phyloP scores from a whole-genome alignment of 2,329 filamentous ascomycete species.

The Cercospora canescens region DNA sequence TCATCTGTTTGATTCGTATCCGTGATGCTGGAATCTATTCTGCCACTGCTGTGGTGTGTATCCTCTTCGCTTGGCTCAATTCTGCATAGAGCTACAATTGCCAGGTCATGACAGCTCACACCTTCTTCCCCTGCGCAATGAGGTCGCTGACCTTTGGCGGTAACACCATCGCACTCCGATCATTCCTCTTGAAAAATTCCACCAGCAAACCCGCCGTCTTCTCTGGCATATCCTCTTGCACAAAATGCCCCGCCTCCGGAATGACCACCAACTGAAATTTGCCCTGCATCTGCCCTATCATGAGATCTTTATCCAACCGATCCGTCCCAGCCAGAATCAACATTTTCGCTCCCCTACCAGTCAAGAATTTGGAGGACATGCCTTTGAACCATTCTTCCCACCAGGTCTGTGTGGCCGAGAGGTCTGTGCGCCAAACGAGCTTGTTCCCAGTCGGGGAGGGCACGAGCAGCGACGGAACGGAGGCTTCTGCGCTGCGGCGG shows the following conservation, averaged over 20 bases:
- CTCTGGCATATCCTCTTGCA: conserved; percentile 91
- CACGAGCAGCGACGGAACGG: conserved; percentile 77
- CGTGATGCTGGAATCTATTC: background rate
- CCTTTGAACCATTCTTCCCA: conserved; percentile 95
- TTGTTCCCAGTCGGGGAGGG: conserved; percentile 36
- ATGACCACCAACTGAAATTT: conserved; percentile 97
- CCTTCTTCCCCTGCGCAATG: conserved; percentile 51
- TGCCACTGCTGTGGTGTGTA: background rate
- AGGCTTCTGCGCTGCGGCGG: conserved; percentile 76
- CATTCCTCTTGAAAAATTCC: conserved; percentile 91
- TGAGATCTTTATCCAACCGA: conserved; percentile 84
- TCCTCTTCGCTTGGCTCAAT: background rate
- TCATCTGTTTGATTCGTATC: background rate
- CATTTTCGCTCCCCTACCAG: conserved; percentile 78
- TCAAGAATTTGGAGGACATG: conserved; percentile 83
- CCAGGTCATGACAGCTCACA: conserved; percentile 38
- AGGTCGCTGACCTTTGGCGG: conserved; percentile 78
- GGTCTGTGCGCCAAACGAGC: conserved; percentile 85
- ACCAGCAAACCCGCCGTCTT: conserved; percentile 82
- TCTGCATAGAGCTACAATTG: background rate
- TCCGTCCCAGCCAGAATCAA: conserved; percentile 87
- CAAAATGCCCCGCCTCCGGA: conserved; percentile 92
- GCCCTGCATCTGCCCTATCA: conserved; percentile 96
- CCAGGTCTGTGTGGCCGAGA: conserved; percentile 80
- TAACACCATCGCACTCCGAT: conserved; percentile 78